phyloP scores from a whole-genome alignment of 192 early-diverging fungal genomes.

The Coemansia sp. region DNA sequence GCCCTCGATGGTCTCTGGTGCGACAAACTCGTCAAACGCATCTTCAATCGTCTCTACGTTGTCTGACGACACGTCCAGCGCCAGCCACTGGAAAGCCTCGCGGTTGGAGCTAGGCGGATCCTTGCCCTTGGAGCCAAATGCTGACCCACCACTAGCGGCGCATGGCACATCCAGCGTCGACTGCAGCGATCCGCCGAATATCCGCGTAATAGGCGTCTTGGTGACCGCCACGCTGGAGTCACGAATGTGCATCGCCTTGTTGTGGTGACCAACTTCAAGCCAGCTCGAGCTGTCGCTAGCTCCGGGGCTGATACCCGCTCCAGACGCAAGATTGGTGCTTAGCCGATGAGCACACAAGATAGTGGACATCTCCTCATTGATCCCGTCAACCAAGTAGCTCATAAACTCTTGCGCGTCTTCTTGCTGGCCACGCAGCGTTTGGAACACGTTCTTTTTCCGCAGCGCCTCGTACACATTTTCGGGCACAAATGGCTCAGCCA shows the following conservation, averaged over 20 bases:
- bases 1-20: slow-evolving; percentile 83
- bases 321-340: slow-evolving; percentile 9
- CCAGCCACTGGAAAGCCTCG: slow-evolving; percentile 88
- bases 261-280: slow-evolving; percentile 90
- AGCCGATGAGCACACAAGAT: slow-evolving; percentile 13
- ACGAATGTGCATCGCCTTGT: slow-evolving; percentile 59
- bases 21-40: slow-evolving; percentile 77
- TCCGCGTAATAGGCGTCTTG: slow-evolving; percentile 78
- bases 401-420: slow-evolving; percentile 98
- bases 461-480: slow-evolving; percentile 94
- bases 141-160: slow-evolving; percentile 1
- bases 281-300: slow-evolving; percentile 61
- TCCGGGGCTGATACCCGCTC: neutral
- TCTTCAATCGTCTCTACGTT: slow-evolving; percentile 81
- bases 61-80: slow-evolving; percentile 83
- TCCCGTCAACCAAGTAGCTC: slow-evolving; percentile 87
- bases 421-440: slow-evolving; percentile 87
- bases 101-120: slow-evolving; percentile 78
- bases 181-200: slow-evolving; percentile 85
- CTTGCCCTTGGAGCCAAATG: slow-evolving; percentile 24
- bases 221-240: slow-evolving; percentile 51
- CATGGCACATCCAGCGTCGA: slow-evolving; percentile 73
- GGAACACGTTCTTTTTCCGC: slow-evolving; percentile 73
- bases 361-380: slow-evolving; percentile 86
- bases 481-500: slow-evolving; percentile 82